These are phyloP conservation scores for Aspergillus sp. DNA, from an alignment of 2,329 filamentous ascomycete species.

Conservation along the genomic window DNA sequence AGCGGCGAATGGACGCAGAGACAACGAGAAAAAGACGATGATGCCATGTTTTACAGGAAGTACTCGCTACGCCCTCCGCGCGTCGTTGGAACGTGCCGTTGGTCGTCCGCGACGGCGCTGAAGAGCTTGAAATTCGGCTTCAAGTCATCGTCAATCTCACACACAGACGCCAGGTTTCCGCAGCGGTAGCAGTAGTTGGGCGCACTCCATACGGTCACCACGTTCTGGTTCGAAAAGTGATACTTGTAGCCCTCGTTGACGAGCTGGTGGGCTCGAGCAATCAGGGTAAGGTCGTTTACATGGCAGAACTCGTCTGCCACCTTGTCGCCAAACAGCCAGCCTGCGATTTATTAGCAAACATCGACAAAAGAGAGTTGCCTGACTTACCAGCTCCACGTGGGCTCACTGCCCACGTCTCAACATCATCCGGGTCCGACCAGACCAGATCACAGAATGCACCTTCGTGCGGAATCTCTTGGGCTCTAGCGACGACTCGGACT, in stretches of 20 bases:
- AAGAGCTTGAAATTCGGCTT: constrained; percentile 79
- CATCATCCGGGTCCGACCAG: constrained; percentile 75
- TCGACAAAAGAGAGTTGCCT: not conserved
- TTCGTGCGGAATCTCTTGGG: constrained; percentile 77
- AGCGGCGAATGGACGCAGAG: constrained; percentile 11
- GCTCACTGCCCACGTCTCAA: constrained; percentile 72
- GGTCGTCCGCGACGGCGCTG: constrained; percentile 52
- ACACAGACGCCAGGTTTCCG: constrained; percentile 87
- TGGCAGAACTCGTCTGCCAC: constrained; percentile 78
- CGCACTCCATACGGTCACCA: constrained; percentile 79
- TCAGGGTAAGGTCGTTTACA: constrained; percentile 72
- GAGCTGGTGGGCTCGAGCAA: constrained; percentile 74
- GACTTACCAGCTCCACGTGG: constrained; percentile 66
- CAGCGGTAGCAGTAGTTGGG: constrained; percentile 98
- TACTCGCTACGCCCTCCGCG: constrained; percentile 54
- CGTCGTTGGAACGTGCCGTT: constrained; percentile 50
- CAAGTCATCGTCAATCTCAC: constrained; percentile 84
- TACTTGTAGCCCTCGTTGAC: constrained; percentile 86
- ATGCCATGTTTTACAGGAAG: constrained; percentile 46
- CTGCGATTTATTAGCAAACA: constrained; percentile 25
- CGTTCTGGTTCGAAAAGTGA: constrained; percentile 92
- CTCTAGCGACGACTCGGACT: constrained; percentile 73
- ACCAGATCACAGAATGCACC: constrained; percentile 78
- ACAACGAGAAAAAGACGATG: constrained; percentile 14
- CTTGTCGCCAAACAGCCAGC: constrained; percentile 71